A percentile compares a stretch with the other conserved stretches of the same genome.
Evolutionary conservation across 257 asterid species (phyloP).

Genomic region (Solanum peruvianum): DNA sequence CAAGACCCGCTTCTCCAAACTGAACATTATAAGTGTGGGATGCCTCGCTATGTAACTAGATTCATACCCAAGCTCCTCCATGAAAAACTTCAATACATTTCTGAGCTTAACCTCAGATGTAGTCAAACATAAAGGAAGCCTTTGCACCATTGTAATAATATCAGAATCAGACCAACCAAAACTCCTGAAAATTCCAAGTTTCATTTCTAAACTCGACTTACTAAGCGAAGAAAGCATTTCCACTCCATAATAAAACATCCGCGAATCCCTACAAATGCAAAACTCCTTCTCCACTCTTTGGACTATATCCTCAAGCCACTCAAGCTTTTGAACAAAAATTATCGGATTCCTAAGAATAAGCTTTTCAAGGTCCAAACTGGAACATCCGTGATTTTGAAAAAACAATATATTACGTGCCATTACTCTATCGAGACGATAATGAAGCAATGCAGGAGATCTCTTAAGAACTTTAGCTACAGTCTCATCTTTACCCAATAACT

Average conservation of each 20-base stretch:
- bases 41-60: neutral
- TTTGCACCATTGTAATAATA: conserved; percentile 1
- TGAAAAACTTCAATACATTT: neutral
- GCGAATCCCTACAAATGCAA: conserved; percentile 1
- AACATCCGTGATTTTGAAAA: conserved; percentile 2
- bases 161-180: conserved; percentile 11
- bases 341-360: neutral
- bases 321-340: neutral
- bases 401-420: neutral
- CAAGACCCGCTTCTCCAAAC: neutral
- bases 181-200: conserved; percentile 9
- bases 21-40: neutral
- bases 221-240: neutral
- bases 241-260: conserved; percentile 11
- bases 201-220: neutral
- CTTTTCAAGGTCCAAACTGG: neutral
- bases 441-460: neutral
- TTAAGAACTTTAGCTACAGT: neutral
- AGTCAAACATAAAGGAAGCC: neutral
- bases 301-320: neutral
- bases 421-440: neutral
- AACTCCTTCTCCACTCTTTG: conserved; percentile 9
- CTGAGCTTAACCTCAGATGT: neutral
- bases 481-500: conserved; percentile 6
- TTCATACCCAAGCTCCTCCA: neutral